These are phyloP conservation scores for Boletus coccyginus DNA, from an alignment of 768 basidiomycete species.

Conservation along the genomic window DNA sequence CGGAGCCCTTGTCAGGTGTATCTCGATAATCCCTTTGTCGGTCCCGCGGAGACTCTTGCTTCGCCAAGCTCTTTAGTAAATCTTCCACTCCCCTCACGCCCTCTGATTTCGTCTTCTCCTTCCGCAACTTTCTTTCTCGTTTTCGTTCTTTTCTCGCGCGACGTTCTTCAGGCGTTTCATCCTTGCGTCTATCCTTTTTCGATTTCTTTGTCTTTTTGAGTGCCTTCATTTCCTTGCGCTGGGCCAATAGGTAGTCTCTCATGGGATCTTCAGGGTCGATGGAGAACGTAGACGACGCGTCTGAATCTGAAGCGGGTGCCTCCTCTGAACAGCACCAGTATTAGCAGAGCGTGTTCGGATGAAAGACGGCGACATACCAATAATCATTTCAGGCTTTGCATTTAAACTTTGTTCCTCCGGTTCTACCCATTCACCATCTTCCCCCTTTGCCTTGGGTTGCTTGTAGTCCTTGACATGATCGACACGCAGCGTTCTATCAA, in stretches of 20 bases:
- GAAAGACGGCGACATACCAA: slow-evolving; percentile 43
- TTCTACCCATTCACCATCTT: slow-evolving; percentile 83
- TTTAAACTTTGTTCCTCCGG: slow-evolving; percentile 84
- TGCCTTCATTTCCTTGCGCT: slow-evolving; percentile 70
- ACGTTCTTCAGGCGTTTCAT: slow-evolving; percentile 79
- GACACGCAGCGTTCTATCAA: slow-evolving; percentile 84
- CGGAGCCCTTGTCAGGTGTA: slow-evolving; percentile 12
- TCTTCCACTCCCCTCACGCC: slow-evolving; percentile 66
- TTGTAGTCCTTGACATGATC: slow-evolving; percentile 93
- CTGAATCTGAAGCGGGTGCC: slow-evolving; percentile 59
- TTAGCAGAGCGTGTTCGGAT: neutral
- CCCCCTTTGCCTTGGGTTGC: slow-evolving; percentile 75
- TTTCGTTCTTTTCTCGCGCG: slow-evolving; percentile 72
- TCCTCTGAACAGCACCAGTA: slow-evolving; percentile 39
- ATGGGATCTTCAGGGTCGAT: slow-evolving; percentile 98
- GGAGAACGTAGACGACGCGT: slow-evolving; percentile 56
- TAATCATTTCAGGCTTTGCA: slow-evolving; percentile 72
- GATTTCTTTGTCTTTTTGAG: slow-evolving; percentile 57
- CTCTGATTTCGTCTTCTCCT: slow-evolving; percentile 51
- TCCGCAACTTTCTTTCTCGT: slow-evolving; percentile 62
- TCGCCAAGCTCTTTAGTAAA: slow-evolving; percentile 49
- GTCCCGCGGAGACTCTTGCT: slow-evolving; percentile 23
- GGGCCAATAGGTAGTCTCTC: slow-evolving; percentile 84
- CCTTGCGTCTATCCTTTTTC: slow-evolving; percentile 64
- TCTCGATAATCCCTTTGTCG: slow-evolving; percentile 5